phyloP scores from a whole-genome alignment of 2,329 filamentous ascomycete genomes.

The Colletotrichum orbiculare region DNA sequence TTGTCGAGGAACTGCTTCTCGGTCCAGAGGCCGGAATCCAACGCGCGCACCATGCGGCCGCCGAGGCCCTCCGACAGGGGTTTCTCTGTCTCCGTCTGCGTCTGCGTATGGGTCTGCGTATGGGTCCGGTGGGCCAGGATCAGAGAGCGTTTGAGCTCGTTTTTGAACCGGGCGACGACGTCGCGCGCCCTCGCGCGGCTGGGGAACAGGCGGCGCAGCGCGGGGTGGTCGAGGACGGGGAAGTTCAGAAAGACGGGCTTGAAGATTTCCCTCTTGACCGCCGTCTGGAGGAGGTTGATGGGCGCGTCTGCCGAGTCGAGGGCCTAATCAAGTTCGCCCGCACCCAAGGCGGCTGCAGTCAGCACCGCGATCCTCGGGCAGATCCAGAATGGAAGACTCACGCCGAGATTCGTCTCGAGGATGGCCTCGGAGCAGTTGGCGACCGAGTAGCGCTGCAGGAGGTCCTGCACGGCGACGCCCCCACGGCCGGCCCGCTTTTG shows the following conservation, averaged over 20 bases:
- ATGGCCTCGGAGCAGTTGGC: constrained; percentile 49
- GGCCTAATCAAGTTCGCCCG: constrained; percentile 37
- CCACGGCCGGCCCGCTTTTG: constrained; percentile 39
- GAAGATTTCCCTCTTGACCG: constrained; percentile 48
- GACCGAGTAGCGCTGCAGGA: constrained; percentile 50
- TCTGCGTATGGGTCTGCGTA: neutral
- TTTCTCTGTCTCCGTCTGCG: neutral
- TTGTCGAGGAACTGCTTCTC: constrained; percentile 54
- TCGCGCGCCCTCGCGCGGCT: constrained; percentile 41
- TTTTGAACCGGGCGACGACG: constrained; percentile 43
- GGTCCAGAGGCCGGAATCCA: constrained; percentile 37
- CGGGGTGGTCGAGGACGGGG: constrained; percentile 43
- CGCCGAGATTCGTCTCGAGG: constrained; percentile 41
- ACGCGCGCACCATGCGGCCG: constrained; percentile 39
- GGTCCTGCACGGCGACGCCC: constrained; percentile 44
- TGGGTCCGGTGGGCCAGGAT: constrained; percentile 18
- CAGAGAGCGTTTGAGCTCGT: constrained; percentile 38
- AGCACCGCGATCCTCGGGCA: constrained; percentile 14
- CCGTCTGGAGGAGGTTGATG: constrained; percentile 41
- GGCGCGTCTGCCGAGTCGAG: constrained; percentile 38
- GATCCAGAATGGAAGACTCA: constrained; percentile 29
- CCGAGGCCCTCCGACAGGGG: constrained; percentile 35
- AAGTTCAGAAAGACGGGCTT: constrained; percentile 49
- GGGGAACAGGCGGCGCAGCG: constrained; percentile 39
- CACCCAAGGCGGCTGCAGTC: neutral